Percentiles rank a stretch among this genome's conserved stretches.
These are phyloP conservation scores for Onygena corvina DNA, from an alignment of 2,329 filamentous ascomycete species.

Conservation along the genomic window DNA sequence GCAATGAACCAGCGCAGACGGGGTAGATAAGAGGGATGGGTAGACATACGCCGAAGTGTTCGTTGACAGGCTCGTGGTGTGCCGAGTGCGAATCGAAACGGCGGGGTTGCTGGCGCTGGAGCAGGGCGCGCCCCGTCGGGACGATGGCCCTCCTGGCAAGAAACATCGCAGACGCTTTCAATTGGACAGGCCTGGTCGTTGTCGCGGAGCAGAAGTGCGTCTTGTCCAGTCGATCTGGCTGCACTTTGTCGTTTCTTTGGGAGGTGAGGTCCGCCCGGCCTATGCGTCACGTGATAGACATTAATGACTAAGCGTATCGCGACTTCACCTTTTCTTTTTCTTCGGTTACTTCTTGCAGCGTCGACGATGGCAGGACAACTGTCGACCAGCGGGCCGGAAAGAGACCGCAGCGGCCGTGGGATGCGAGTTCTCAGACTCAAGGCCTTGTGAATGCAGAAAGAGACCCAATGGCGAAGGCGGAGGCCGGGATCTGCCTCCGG, in stretches of 20 bases:
- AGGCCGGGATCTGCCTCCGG: conserved; percentile 4
- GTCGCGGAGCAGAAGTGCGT: conserved; percentile 1
- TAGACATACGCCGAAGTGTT: conserved; percentile 35
- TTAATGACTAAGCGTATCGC: not conserved
- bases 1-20: not conserved
- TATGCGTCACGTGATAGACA: not conserved
- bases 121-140: conserved; percentile 25
- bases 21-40: not conserved
- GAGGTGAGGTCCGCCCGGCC: not conserved
- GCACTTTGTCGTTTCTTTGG: not conserved
- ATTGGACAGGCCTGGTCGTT: conserved; percentile 17
- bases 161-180: conserved; percentile 27
- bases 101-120: conserved; percentile 33
- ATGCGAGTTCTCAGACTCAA: no score
- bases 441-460: no score
- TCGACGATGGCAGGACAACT: no score
- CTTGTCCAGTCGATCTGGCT: not conserved
- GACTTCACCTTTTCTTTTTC: not conserved
- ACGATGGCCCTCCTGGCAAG: conserved; percentile 31
- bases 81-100: conserved; percentile 35
- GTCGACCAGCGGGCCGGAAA: no score
- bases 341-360: not conserved
- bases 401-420: no score
- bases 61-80: conserved; percentile 35
- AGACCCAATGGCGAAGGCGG: not conserved